Base-by-base conservation (phyloP, 2,329 filamentous ascomycete genomes). In the Fusarium robinianum region DNA sequence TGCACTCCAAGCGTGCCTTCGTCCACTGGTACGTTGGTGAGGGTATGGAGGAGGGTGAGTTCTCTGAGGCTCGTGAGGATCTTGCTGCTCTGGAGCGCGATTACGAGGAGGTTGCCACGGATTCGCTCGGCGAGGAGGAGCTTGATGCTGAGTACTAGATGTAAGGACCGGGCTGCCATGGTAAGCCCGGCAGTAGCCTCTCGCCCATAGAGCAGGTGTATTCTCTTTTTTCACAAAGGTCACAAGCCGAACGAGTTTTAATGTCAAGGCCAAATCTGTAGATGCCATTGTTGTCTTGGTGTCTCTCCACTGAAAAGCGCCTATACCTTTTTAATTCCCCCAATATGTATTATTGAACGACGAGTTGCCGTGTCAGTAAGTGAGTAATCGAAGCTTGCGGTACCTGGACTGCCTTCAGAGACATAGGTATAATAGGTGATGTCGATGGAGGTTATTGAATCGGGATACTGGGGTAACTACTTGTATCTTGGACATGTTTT, bases 21-120 rank as follows among this genome's bases (percentile, higher is more conserved):
- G 94, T 99, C 58, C 94, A 99, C 79, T 99, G 94, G 94, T 99
- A 97, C 67, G 94, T 99, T 69, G 94, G 94, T 78, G 94, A 97
- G 81, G 94, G 94, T 84, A 99, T 99, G 94, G 94, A 99, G 82
- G 94, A 99, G 75, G 94, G 94, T 74, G 94, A 99, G 77, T 99
- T 99, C 84, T 95, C 90, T 45, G 94, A 99, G 81, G 94, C 94
- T 57, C 91, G 94, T 72, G 94, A 99, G 79, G 94, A 99, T 77
- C 79, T 99, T 72, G 94, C 94, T 71, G 94, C 94, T 63, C 83
- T 99, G 55, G 94, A 99, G 84, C 87, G 91, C 63, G 92, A 99
- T 72, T 99, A 99, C 77, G 92, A 96, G 78, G 94, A 99, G 78
- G 94, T 97, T 68, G 92, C 90, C 57, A 89, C 90, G 65, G 92